Evolutionary conservation across 1,139 yeast genomes (phyloP).

Genomic region (Scheffersomyces titani): DNA sequence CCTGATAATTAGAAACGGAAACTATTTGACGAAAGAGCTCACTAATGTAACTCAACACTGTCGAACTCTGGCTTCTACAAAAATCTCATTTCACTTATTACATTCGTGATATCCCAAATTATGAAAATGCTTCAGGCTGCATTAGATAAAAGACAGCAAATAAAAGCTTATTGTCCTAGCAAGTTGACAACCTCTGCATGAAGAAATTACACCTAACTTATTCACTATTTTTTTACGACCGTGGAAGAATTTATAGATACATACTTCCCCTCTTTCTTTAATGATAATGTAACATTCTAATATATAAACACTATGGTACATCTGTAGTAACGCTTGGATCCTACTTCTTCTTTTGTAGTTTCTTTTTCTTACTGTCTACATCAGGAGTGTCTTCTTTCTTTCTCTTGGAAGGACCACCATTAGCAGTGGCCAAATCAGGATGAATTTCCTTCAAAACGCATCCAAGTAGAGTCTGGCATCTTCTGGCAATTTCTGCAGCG

Average conservation of each 20-base stretch:
- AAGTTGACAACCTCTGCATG: not conserved
- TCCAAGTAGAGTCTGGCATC: conserved; percentile 66
- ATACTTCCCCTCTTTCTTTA: not conserved
- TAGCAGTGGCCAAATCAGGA: conserved; percentile 15
- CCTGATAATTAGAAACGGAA: not conserved
- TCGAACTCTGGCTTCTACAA: not conserved
- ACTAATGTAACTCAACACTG: not conserved
- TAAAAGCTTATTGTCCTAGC: not conserved
- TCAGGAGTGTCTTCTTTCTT: conserved; percentile 14
- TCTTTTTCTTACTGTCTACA: conserved; percentile 12
- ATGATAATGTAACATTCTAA: not conserved
- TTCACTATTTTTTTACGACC: not conserved
- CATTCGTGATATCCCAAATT: not conserved
- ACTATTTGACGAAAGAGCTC: not conserved
- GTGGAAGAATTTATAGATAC: not conserved
- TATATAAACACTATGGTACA: not conserved
- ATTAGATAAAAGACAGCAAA: not conserved
- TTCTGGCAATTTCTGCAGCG: conserved; percentile 62
- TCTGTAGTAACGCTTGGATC: not conserved
- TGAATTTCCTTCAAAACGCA: conserved; percentile 63
- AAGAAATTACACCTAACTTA: not conserved
- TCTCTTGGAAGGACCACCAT: conserved; percentile 9
- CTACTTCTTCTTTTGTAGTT: conserved; percentile 2
- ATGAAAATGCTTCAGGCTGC: not conserved
- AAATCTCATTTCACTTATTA: conserved; percentile 2